Conservation (phyloP, 306 rosid species). For the Ammopiptanthus mongolicus region DNA sequence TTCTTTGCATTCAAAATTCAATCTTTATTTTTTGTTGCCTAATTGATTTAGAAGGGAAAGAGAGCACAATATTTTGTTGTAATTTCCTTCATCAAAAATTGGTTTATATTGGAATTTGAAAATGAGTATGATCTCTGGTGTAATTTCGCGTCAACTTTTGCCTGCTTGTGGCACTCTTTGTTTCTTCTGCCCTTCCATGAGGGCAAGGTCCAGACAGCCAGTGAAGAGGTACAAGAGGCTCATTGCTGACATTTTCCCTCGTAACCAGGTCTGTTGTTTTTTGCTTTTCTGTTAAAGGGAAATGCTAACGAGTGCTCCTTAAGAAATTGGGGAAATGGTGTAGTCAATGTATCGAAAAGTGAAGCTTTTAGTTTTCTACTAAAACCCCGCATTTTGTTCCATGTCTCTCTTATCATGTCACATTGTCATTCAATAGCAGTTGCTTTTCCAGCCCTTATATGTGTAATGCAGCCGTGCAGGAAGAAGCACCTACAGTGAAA, state of each 20-base stretch:
- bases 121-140: conserved; percentile 72
- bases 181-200: conserved; percentile 82
- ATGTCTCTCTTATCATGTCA: not conserved
- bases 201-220: conserved; percentile 96
- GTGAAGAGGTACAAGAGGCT: conserved; percentile 99
- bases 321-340: too few species aligned
- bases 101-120: not conserved
- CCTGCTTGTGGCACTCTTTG: conserved; percentile 91
- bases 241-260: conserved; percentile 89
- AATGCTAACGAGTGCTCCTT: too few species aligned
- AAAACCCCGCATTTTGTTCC: too few species aligned
- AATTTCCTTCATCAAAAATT: not conserved
- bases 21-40: not conserved
- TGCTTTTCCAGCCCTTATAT: not conserved
- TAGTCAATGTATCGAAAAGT: too few species aligned
- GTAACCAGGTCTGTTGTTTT: conserved; percentile 55
- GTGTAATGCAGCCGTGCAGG: not conserved
- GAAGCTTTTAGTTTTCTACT: too few species aligned
- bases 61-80: conserved; percentile 18
- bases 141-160: conserved; percentile 84
- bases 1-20: conserved; percentile 29
- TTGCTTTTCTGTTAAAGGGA: conserved; percentile 7
- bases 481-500: conserved; percentile 6
- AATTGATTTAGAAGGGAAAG: conserved; percentile 58
- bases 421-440: conserved; percentile 18